A percentile compares a stretch with the other conserved stretches of the same genome.
Conservation (phyloP, 2,329 filamentous ascomycete genomes). For the Aquanectria penicillioides region DNA sequence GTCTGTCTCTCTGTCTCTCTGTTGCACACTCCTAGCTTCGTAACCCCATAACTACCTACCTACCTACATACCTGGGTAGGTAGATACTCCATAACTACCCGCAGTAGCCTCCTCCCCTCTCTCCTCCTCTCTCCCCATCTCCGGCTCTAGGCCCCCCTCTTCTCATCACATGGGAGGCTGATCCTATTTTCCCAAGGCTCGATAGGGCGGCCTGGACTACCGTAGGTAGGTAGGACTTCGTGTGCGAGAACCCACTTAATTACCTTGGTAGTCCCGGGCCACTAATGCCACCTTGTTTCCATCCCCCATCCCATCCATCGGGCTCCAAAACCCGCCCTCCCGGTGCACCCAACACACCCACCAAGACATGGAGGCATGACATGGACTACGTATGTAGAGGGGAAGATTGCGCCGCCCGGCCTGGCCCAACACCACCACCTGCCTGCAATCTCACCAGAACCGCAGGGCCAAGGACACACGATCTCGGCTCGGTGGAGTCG, state of each 20-base stretch:
- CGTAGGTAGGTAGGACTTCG: no score
- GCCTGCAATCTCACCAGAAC: neutral
- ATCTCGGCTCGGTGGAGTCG: no score
- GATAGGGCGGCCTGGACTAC: neutral
- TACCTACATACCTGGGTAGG: no score
- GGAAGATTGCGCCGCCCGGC: no score
- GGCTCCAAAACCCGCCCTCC: slow-evolving; percentile 21
- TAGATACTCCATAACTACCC: no score
- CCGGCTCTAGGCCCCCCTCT: neutral
- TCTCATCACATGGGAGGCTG: slow-evolving; percentile 15
- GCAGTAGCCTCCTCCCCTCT: no score
- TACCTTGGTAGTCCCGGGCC: slow-evolving; percentile 29
- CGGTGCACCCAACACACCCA: slow-evolving; percentile 9
- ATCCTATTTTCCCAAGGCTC: slow-evolving; percentile 4
- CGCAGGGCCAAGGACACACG: no score
- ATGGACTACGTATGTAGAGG: no score
- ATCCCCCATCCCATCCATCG: slow-evolving; percentile 27
- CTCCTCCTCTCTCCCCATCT: slow-evolving; percentile 2
- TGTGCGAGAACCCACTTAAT: slow-evolving; percentile 21
- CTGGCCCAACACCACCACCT: neutral
- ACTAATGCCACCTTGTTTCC: slow-evolving; percentile 44
- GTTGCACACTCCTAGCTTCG: no score
- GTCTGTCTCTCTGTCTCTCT: no score
- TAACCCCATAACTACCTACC: no score
- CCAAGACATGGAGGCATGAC: neutral